A percentile compares a stretch with the other conserved stretches of the same genome.
phyloP scores from a whole-genome alignment of 78 protist species.

The Dictyostelium intermedium region DNA sequence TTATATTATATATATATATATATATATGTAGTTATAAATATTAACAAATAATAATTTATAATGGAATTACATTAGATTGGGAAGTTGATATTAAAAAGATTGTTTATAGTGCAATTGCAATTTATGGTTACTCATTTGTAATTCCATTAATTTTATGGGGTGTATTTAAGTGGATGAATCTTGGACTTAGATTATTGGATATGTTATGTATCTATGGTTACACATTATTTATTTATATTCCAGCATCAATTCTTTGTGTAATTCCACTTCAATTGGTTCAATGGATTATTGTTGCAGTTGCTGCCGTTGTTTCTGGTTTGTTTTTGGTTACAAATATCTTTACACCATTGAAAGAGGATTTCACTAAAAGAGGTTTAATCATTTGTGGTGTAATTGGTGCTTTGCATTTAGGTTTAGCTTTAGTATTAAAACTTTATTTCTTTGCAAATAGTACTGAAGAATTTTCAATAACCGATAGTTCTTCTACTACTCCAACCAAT shows the following conservation, averaged over 20 bases:
- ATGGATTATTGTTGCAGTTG: conserved; percentile 54
- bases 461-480: not conserved
- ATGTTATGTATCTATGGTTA: conserved; percentile 77
- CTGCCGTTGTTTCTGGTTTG: conserved; percentile 23
- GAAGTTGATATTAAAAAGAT: conserved; percentile 43
- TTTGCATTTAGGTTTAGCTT: conserved; percentile 59
- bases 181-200: conserved; percentile 55
- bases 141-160: conserved; percentile 67
- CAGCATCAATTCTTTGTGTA: conserved; percentile 59
- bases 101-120: conserved; percentile 65
- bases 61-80: not conserved
- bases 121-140: conserved; percentile 66
- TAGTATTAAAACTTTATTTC: conserved; percentile 58
- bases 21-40: not conserved
- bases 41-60: not conserved
- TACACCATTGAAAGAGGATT: conserved; percentile 64
- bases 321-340: conserved; percentile 71
- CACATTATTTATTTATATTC: conserved; percentile 60
- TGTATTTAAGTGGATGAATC: conserved; percentile 72
- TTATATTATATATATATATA: not conserved
- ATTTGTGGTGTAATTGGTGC: conserved; percentile 57
- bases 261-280: conserved; percentile 33
- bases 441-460: conserved; percentile 45
- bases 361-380: conserved; percentile 60
- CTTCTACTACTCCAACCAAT: not conserved